A percentile compares a stretch with the other conserved stretches of the same genome.
phyloP scores from a whole-genome alignment of 352 stramenopile species.

The Peronospora destructor region DNA sequence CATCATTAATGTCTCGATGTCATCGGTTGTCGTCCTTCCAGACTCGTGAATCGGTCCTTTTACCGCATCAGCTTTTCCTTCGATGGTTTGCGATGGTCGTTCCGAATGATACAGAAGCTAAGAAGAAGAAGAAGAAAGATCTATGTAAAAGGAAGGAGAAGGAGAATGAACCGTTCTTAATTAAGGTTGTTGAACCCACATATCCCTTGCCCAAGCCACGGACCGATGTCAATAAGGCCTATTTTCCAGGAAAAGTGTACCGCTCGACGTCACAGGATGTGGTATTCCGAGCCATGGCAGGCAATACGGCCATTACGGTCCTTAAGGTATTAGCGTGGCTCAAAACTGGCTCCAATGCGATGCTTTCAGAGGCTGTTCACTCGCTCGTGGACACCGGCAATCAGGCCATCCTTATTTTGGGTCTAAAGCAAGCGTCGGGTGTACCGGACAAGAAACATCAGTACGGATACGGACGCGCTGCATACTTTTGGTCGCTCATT shows the following conservation, averaged over 20 bases:
- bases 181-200: conserved; percentile 35
- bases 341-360: conserved; percentile 91
- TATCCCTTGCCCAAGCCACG: conserved; percentile 45
- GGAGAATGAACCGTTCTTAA: conserved; percentile 31
- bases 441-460: conserved; percentile 92
- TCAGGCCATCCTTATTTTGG: conserved; percentile 88
- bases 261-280: conserved; percentile 70
- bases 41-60: too few relatives aligned
- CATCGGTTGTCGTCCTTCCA: too few relatives aligned
- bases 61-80: too few relatives aligned
- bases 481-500: conserved; percentile 99
- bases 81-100: too few relatives aligned
- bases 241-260: conserved; percentile 79
- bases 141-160: conserved; percentile 3
- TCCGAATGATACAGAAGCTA: too few relatives aligned
- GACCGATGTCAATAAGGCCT: conserved; percentile 80
- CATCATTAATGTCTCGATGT: too few relatives aligned
- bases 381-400: conserved; percentile 96
- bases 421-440: conserved; percentile 73
- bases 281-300: conserved; percentile 85
- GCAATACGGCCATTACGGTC: conserved; percentile 93
- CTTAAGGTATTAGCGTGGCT: conserved; percentile 67
- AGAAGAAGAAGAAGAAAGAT: background rate
- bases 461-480: conserved; percentile 95
- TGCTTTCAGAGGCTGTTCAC: conserved; percentile 97